phyloP scores from a whole-genome alignment of 495 filamentous ascomycete genomes.

The Delitschia confertaspora region DNA sequence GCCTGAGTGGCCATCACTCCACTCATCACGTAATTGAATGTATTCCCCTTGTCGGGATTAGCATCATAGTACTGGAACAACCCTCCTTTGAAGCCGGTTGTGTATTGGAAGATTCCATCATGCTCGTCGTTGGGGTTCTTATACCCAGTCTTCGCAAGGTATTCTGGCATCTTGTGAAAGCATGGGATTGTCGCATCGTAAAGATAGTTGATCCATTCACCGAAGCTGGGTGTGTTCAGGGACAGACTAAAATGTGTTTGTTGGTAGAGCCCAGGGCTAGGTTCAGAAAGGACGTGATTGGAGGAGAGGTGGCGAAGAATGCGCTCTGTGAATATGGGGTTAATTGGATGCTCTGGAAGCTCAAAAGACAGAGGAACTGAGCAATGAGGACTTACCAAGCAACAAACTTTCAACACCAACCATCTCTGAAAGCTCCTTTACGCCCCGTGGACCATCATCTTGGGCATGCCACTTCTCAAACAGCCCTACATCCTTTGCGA shows the following conservation, averaged over 20 bases:
- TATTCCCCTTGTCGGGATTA: neutral
- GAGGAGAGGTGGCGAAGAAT: conserved; percentile 3
- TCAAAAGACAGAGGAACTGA: no score
- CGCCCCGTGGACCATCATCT: no score
- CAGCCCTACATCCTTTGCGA: no score
- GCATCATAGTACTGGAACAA: neutral
- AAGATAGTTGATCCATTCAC: neutral
- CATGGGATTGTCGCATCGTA: neutral
- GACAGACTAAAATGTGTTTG: neutral
- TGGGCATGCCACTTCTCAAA: no score
- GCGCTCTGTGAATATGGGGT: neutral
- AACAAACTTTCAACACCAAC: conserved; percentile 2
- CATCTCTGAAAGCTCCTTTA: neutral
- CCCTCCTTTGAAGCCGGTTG: neutral
- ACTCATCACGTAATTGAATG: conserved; percentile 13
- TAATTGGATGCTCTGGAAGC: neutral
- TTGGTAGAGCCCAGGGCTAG: neutral
- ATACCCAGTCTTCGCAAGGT: conserved; percentile 1
- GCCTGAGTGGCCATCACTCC: neutral
- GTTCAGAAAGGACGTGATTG: neutral
- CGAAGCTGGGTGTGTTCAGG: neutral
- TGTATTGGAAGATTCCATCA: conserved; percentile 9
- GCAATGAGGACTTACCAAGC: neutral
- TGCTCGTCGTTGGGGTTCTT: neutral
- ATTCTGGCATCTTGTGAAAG: neutral